phyloP scores from a whole-genome alignment of 495 filamentous ascomycete genomes.

The Staphylotrichum longicolle region DNA sequence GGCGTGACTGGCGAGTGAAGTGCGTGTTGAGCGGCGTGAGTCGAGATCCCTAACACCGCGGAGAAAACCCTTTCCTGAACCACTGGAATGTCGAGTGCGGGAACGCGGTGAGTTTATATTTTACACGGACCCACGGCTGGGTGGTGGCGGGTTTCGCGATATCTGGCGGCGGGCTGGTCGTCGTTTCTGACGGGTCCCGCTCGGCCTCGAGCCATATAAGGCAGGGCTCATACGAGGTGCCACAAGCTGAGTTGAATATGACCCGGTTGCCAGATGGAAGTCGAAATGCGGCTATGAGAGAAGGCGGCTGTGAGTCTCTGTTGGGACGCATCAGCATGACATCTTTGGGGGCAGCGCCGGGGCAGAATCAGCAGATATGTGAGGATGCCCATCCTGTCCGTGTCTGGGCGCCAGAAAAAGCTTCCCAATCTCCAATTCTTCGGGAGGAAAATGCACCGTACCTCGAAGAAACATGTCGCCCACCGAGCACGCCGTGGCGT shows the following conservation, averaged over 20 bases:
- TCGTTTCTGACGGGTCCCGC: constrained; percentile 25
- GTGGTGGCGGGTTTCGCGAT: constrained; percentile 13
- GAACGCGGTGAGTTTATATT: constrained; percentile 25
- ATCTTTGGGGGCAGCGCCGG: constrained; percentile 1
- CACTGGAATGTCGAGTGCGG: constrained; percentile 26
- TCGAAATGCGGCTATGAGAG: constrained; percentile 18
- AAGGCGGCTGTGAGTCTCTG: constrained; percentile 20
- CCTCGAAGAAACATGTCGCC: constrained; percentile 25
- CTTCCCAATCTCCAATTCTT: constrained; percentile 9
- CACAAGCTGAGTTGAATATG: constrained; percentile 11
- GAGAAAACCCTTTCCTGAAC: constrained; percentile 26
- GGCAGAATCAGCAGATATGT: neutral
- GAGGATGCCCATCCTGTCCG: constrained; percentile 1
- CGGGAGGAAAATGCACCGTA: constrained; percentile 8
- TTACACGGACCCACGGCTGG: neutral
- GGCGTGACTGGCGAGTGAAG: constrained; percentile 18
- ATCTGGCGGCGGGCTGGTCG: constrained; percentile 18
- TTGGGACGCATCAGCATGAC: constrained; percentile 20
- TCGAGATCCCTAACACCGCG: constrained; percentile 23
- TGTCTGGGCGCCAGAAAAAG: constrained; percentile 1
- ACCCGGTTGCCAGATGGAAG: constrained; percentile 11
- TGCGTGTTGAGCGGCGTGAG: constrained; percentile 25
- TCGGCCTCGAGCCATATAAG: constrained; percentile 27
- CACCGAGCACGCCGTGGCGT: neutral
- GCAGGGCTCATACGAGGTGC: constrained; percentile 6